Evolutionary conservation across 2,329 filamentous ascomycete species (phyloP).

Genomic region (Thielaviopsis punctulata): DNA sequence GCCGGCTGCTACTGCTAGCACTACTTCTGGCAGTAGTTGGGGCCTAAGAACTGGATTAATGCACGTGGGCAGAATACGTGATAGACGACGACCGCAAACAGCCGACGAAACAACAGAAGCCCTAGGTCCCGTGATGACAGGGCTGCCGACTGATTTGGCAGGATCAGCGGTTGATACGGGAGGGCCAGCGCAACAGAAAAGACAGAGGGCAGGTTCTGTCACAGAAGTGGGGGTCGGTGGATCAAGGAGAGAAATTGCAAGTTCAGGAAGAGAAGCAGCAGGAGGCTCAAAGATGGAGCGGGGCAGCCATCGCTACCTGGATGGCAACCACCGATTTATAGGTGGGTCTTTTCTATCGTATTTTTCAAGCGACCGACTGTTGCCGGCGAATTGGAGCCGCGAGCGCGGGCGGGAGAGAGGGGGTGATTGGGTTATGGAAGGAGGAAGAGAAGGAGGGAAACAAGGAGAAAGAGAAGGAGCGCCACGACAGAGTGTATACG

Average conservation of each 20-base stretch:
- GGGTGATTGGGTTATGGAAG: background rate
- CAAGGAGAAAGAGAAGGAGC: background rate
- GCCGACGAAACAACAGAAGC: background rate
- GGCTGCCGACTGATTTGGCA: background rate
- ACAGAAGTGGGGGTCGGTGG: too few species aligned
- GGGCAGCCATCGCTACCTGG: background rate
- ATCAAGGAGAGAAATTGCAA: too few species aligned
- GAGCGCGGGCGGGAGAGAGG: background rate
- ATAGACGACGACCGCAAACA: background rate
- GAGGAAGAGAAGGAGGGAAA: background rate
- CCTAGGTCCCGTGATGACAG: too few species aligned
- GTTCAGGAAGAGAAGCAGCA: background rate
- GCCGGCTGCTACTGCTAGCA: too few species aligned
- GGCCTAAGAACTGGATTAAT: too few species aligned
- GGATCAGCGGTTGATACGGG: background rate
- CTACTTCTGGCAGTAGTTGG: too few species aligned
- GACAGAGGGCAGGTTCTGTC: too few species aligned
- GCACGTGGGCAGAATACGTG: background rate
- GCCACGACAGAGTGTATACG: background rate
- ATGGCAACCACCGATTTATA: background rate
- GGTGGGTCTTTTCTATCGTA: background rate
- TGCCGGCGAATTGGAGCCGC: slow-evolving; percentile 3
- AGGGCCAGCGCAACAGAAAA: too few species aligned
- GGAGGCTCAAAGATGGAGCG: background rate
- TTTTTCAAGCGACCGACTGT: slow-evolving; percentile 4